Percentiles rank a stretch among this genome's conserved stretches.
These are phyloP conservation scores for Begonia masoniana DNA, from an alignment of 306 rosid species.

Conservation along the genomic window DNA sequence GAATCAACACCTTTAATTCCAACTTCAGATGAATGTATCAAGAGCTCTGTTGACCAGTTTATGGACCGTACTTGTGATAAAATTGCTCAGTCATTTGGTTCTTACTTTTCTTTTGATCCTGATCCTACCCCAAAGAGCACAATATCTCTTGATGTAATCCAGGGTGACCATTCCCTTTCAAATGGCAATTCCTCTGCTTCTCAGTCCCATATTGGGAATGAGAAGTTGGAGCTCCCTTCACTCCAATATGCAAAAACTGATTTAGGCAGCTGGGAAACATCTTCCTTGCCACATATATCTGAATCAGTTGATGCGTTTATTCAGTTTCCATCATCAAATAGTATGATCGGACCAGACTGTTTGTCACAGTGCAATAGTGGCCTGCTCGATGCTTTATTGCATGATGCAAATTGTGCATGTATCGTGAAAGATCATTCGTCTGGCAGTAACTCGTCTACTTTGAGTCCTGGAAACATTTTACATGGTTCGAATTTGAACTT, in stretches of 20 bases:
- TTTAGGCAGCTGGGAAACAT: slow-evolving; percentile 64
- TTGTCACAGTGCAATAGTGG: slow-evolving; percentile 17
- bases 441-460: not conserved
- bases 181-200: slow-evolving; percentile 96
- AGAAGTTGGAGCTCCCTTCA: slow-evolving; percentile 99
- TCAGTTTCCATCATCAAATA: slow-evolving; percentile 41
- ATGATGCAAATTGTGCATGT: not conserved
- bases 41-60: slow-evolving; percentile 33
- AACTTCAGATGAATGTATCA: slow-evolving; percentile 27
- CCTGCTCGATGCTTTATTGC: not conserved
- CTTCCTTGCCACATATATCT: slow-evolving; percentile 45
- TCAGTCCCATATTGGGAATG: slow-evolving; percentile 49
- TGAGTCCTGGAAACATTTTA: not conserved
- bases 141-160: slow-evolving; percentile 21
- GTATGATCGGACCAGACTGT: slow-evolving; percentile 45
- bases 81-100: slow-evolving; percentile 32
- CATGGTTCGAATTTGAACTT: not conserved
- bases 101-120: slow-evolving; percentile 37
- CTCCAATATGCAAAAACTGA: slow-evolving; percentile 95
- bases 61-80: no score
- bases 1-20: slow-evolving; percentile 44
- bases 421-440: not conserved
- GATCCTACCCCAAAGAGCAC: slow-evolving; percentile 41
- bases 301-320: slow-evolving; percentile 66
- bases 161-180: slow-evolving; percentile 69